These are phyloP conservation scores for Parathielavia hyrcaniae DNA, from an alignment of 495 filamentous ascomycete genomes.

Conservation along the genomic window DNA sequence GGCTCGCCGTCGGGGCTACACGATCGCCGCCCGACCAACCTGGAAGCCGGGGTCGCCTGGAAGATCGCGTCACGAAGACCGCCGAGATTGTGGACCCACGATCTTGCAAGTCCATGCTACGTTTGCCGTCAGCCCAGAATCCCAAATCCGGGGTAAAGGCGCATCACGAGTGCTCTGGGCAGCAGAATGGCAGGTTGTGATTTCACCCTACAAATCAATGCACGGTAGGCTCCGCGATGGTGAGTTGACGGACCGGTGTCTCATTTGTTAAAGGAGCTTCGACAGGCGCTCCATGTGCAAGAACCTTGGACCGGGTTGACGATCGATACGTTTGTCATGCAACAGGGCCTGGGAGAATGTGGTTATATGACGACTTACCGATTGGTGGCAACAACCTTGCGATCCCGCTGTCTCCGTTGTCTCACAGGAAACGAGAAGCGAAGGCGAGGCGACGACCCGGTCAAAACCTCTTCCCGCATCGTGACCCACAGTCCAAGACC, in stretches of 20 bases:
- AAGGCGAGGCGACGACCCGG: background rate
- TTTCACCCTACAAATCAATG: too few relatives aligned
- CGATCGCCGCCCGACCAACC: too few relatives aligned
- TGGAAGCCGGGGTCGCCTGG: too few relatives aligned
- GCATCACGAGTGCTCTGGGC: background rate
- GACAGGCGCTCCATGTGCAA: background rate
- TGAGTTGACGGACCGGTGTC: too few relatives aligned
- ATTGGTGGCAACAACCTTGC: background rate
- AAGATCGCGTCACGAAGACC: too few relatives aligned
- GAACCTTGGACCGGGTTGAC: background rate
- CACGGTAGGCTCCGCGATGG: too few relatives aligned
- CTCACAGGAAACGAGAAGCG: background rate
- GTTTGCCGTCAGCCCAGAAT: conserved; percentile 17
- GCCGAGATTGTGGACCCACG: too few relatives aligned
- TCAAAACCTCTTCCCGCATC: background rate
- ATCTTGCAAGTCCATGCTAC: background rate
- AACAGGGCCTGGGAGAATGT: background rate
- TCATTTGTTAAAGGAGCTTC: background rate
- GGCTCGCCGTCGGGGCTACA: background rate
- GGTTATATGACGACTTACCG: background rate
- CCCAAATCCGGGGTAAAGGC: conserved; percentile 2
- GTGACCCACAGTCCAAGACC: background rate
- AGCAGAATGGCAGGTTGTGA: background rate
- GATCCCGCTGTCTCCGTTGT: too few relatives aligned
- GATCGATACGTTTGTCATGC: background rate